Percentiles rank a stretch among this genome's conserved stretches.
phyloP scores from a whole-genome alignment of 805 yeast species.

The Ogataea methylovora region DNA sequence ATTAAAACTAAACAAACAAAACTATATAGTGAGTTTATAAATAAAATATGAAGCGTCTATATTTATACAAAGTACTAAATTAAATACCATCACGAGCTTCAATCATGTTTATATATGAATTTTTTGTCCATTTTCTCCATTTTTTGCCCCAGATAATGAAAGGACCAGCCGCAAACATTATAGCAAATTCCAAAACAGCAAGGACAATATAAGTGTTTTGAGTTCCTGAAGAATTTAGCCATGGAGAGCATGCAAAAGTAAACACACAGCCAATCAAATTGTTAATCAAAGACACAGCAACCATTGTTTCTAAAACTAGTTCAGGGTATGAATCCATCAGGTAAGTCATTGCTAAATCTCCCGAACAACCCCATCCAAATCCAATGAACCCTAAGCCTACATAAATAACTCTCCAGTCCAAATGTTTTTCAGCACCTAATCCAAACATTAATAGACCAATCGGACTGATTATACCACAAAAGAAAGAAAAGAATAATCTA shows the following conservation, averaged over 20 bases:
- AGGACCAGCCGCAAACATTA: conserved; percentile 48
- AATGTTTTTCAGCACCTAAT: conserved; percentile 46
- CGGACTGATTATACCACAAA: conserved; percentile 54
- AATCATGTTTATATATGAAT: conserved; percentile 40
- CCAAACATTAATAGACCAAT: conserved; percentile 59
- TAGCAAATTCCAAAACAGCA: conserved; percentile 48
- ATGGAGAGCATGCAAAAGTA: conserved; percentile 58
- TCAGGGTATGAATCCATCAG: conserved; percentile 64
- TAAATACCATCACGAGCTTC: conserved; percentile 34
- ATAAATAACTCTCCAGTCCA: conserved; percentile 47
- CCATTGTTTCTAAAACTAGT: conserved; percentile 58
- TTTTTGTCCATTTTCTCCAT: conserved; percentile 48
- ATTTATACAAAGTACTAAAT: too few species aligned
- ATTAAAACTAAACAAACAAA: too few species aligned
- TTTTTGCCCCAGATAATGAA: conserved; percentile 52
- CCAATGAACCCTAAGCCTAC: conserved; percentile 60
- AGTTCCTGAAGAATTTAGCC: conserved; percentile 51
- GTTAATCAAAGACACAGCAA: conserved; percentile 56
- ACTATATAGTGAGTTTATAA: too few species aligned
- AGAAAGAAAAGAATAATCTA: conserved; percentile 47
- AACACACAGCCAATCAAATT: conserved; percentile 57
- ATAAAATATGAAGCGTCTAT: too few species aligned
- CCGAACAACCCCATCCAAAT: conserved; percentile 60
- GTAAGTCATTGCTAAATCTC: conserved; percentile 60
- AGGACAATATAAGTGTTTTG: conserved; percentile 53